Base-by-base conservation (phyloP, 345 rosid species). In the Schrenkiella parvula region DNA sequence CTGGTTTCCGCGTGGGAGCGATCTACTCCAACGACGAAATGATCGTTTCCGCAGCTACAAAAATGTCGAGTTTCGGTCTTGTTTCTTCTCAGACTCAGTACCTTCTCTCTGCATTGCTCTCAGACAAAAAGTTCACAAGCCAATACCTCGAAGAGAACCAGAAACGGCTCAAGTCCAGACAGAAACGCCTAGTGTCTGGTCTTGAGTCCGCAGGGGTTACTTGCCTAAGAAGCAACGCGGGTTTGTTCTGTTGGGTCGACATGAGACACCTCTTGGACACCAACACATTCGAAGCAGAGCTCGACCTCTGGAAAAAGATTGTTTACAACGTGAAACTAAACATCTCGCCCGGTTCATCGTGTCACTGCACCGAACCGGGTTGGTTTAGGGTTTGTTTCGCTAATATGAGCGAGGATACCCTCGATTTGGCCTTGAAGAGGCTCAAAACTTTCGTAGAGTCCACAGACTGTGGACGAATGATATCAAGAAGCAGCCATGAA, bases 1-100 rank as follows among this genome's bases (percentile, higher is more conserved):
- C 96, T 43, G 96, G 96, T 65, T 89, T 89, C 74, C 88, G 96
- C 29, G 96, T 89, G 21, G 96, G 91, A 50, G 96, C 91, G 58
- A 82, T 89, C 72, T 88, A 89, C 63, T 87, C 96, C 70, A 86
- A 89, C 74, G 87, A 89, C 25, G 83, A 85, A 52, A 64, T 61
- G 70, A 81, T 89, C 37, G 88, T 89, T 23, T 86, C 91, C 0
- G 86, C 96, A 1, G 93, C 96, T 6, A 89, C 96, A 5, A 89
- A 89, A 66, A 89, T 89, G 96, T 89, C 96, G 47, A 89, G 96
- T 68, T 89, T 89, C 39, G 96, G 96, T 64, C 84, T 87, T 34
- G 88, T 89, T 46, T 89, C 96, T 29, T 87, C 96, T 0, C 96
- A 89, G 44, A 89, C 96, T 25, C 96, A 89, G 5, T 81, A 83